Conservation (phyloP, 2,329 filamentous ascomycete genomes). For the Fonsecaea monophora region DNA sequence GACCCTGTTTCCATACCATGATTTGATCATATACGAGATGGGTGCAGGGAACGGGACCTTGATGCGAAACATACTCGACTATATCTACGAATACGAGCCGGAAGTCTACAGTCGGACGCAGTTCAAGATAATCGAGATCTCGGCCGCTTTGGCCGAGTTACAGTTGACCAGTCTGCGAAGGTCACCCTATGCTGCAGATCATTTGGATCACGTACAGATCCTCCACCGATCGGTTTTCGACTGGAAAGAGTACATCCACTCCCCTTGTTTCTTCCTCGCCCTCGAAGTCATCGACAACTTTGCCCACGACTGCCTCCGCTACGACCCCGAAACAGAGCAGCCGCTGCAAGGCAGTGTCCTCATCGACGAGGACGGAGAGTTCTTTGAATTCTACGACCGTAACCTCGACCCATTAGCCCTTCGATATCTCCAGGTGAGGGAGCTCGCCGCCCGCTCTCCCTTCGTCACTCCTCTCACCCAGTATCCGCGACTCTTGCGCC, state of each 20-base stretch:
- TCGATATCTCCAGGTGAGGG: slow-evolving; percentile 82
- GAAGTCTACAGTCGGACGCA: slow-evolving; percentile 93
- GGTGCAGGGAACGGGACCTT: slow-evolving; percentile 95
- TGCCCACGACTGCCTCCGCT: slow-evolving; percentile 90
- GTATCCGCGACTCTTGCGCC: slow-evolving; percentile 61
- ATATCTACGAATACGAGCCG: slow-evolving; percentile 86
- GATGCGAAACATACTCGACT: slow-evolving; percentile 98
- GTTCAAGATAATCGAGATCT: slow-evolving; percentile 97
- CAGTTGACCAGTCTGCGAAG: slow-evolving; percentile 73
- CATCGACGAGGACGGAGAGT: slow-evolving; percentile 83
- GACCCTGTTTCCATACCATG: slow-evolving; percentile 91
- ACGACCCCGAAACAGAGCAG: slow-evolving; percentile 79
- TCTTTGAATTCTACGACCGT: slow-evolving; percentile 90
- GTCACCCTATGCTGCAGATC: slow-evolving; percentile 72
- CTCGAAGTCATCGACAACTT: slow-evolving; percentile 99
- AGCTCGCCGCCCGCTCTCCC: slow-evolving; percentile 66
- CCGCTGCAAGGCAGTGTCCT: slow-evolving; percentile 89
- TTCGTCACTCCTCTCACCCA: slow-evolving; percentile 56
- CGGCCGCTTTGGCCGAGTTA: slow-evolving; percentile 75
- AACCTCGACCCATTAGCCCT: slow-evolving; percentile 81
- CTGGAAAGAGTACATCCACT: slow-evolving; percentile 86
- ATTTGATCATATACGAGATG: slow-evolving; percentile 98
- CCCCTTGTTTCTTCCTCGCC: slow-evolving; percentile 95
- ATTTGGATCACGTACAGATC: slow-evolving; percentile 86
- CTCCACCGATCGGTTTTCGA: slow-evolving; percentile 95